Evolutionary conservation across 2,329 filamentous ascomycete genomes (phyloP).

Genomic region (Tolypocladium endophyticum): DNA sequence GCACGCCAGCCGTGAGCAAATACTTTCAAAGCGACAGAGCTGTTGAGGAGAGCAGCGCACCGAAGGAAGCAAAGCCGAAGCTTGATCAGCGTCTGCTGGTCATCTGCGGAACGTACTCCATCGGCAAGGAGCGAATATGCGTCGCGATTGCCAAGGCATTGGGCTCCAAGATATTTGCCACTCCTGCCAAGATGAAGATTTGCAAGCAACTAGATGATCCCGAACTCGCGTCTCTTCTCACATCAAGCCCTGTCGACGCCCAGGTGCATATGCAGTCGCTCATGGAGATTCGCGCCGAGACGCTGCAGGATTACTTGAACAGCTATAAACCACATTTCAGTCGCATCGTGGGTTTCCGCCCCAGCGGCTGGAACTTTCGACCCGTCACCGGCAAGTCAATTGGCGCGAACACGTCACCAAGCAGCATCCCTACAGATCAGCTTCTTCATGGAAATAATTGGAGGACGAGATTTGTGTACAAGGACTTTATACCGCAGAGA

Average conservation of each 20-base stretch:
- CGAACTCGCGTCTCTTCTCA: constrained; percentile 69
- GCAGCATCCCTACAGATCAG: constrained; percentile 36
- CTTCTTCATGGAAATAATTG: constrained; percentile 55
- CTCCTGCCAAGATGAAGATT: constrained; percentile 72
- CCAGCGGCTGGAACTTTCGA: constrained; percentile 89
- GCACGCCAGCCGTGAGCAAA: constrained; percentile 36
- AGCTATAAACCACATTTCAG: constrained; percentile 72
- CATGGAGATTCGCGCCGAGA: constrained; percentile 87
- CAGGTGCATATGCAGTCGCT: constrained; percentile 98
- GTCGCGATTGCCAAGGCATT: constrained; percentile 83
- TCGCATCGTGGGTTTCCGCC: constrained; percentile 80
- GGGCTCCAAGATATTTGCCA: constrained; percentile 79
- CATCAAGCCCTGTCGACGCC: constrained; percentile 67
- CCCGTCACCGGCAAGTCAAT: constrained; percentile 49
- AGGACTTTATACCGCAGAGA: constrained; percentile 68
- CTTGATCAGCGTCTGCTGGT: constrained; percentile 61
- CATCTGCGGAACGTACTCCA: constrained; percentile 92
- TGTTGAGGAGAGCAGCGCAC: constrained; percentile 17
- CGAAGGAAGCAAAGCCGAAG: constrained; percentile 10
- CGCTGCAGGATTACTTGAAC: constrained; percentile 79
- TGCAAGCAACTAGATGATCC: constrained; percentile 77
- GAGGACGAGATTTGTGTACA: constrained; percentile 61
- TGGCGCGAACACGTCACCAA: constrained; percentile 38
- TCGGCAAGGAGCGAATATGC: constrained; percentile 95
- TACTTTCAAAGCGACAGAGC: constrained; percentile 35